phyloP scores from a whole-genome alignment of 371 early-diverging fungal species.

The Vairimorpha apis region DNA sequence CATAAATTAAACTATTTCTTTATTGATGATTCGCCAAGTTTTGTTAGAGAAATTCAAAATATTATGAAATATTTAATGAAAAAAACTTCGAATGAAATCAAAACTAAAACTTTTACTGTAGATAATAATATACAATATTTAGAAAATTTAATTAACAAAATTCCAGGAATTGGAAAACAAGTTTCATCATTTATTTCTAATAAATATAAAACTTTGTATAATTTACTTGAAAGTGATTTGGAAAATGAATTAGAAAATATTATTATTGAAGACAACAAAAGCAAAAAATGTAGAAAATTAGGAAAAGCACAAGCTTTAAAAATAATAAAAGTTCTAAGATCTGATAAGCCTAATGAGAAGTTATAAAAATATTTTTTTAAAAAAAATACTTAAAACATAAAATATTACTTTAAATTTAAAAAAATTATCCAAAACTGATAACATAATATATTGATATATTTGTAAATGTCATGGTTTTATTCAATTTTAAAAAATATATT shows the following conservation, averaged over 20 bases:
- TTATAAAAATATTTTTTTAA: neutral
- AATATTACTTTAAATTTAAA: too few species aligned
- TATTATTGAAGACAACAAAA: constrained; percentile 23
- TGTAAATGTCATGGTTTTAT: too few species aligned
- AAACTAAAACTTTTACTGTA: constrained; percentile 33
- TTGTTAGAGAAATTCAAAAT: constrained; percentile 18
- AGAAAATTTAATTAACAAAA: constrained; percentile 16
- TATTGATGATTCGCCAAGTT: constrained; percentile 5
- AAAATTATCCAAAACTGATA: too few species aligned
- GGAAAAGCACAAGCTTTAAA: constrained; percentile 21
- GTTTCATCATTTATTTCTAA: constrained; percentile 15
- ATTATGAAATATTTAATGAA: constrained; percentile 16
- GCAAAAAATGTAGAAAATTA: constrained; percentile 17
- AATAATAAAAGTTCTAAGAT: constrained; percentile 8
- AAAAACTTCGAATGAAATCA: constrained; percentile 5
- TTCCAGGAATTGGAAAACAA: constrained; percentile 41
- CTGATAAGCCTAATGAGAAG: neutral
- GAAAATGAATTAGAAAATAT: constrained; percentile 14
- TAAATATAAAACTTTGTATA: constrained; percentile 17
- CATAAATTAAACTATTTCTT: constrained; percentile 25
- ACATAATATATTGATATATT: too few species aligned
- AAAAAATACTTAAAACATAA: too few species aligned
- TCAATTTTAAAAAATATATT: too few species aligned
- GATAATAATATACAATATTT: constrained; percentile 16
- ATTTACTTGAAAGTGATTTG: neutral